These are phyloP conservation scores for Fusarium sambucinum DNA, from an alignment of 2,329 filamentous ascomycete species.

Conservation along the genomic window DNA sequence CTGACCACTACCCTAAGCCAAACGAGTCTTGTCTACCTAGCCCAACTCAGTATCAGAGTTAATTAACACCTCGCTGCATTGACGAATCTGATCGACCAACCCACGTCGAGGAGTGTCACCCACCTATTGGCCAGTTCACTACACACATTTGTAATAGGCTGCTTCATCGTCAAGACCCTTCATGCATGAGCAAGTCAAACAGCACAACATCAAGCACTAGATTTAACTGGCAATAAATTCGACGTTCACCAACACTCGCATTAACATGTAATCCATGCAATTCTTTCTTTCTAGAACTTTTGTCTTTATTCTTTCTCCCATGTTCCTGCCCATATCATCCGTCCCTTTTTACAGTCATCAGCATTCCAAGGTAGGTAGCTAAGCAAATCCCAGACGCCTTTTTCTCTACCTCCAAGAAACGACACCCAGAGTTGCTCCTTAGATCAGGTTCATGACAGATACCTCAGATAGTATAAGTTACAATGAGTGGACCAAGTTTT, in stretches of 20 bases:
- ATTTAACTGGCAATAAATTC: not conserved
- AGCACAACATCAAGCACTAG: constrained; percentile 4
- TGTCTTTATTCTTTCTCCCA: constrained; percentile 24
- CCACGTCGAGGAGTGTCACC: constrained; percentile 32
- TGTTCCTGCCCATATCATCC: constrained; percentile 12
- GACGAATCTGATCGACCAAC: constrained; percentile 32
- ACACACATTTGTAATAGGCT: constrained; percentile 12
- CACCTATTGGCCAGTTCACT: constrained; percentile 30
- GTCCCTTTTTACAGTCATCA: constrained; percentile 42
- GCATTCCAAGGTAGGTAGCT: constrained; percentile 32
- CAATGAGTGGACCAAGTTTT: constrained; percentile 33
- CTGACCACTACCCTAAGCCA: constrained; percentile 4
- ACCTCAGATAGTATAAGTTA: constrained; percentile 43
- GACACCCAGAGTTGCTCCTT: constrained; percentile 63
- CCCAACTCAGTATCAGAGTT: constrained; percentile 1
- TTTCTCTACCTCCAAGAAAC: constrained; percentile 54
- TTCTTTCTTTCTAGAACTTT: constrained; percentile 21
- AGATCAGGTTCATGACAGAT: constrained; percentile 31
- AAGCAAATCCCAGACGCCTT: constrained; percentile 44
- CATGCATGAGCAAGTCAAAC: constrained; percentile 31
- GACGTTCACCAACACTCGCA: constrained; percentile 14
- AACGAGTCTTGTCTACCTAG: constrained; percentile 6
- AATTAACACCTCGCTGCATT: constrained; percentile 1
- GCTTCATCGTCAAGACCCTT: constrained; percentile 32
- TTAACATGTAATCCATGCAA: constrained; percentile 1